A percentile compares a stretch with the other conserved stretches of the same genome.
These are phyloP conservation scores for Nicotiana noctiflora DNA, from an alignment of 257 asterid genomes.

Conservation along the genomic window DNA sequence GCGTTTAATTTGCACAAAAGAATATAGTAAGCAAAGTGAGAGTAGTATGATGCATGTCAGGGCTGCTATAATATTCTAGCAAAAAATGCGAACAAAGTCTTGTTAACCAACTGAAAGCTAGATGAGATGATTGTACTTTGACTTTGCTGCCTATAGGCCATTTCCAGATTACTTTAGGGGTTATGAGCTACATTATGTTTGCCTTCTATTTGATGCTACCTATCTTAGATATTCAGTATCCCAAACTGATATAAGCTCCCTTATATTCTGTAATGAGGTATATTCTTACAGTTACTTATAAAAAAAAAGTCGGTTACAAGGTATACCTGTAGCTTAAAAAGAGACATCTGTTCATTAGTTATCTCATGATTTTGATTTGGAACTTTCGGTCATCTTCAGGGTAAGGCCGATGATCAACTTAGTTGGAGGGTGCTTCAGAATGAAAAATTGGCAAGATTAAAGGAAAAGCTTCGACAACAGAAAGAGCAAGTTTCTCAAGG, in stretches of 20 bases:
- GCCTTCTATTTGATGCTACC: not conserved
- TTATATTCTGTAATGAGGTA: not conserved
- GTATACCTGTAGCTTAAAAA: not conserved
- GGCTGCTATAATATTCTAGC: not conserved
- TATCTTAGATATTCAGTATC: not conserved
- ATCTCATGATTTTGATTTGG: not conserved
- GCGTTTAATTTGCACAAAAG: not conserved
- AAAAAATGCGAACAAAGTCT: not conserved
- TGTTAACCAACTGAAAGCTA: not conserved
- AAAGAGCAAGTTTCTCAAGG: slow-evolving; percentile 74
- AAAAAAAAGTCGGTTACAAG: not conserved
- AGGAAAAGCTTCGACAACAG: slow-evolving; percentile 61
- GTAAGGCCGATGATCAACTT: slow-evolving; percentile 94
- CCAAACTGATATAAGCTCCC: not conserved
- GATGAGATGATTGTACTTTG: not conserved
- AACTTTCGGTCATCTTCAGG: slow-evolving; percentile 32
- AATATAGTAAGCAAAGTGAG: not conserved
- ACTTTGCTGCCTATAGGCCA: not conserved
- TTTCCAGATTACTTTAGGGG: not conserved
- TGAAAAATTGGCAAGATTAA: slow-evolving; percentile 69
- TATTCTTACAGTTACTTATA: not conserved
- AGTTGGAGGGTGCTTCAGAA: slow-evolving; percentile 77
- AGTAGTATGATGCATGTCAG: not conserved
- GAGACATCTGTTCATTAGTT: not conserved
- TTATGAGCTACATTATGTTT: not conserved